Base-by-base conservation (phyloP, 148 eudicot species). In the Tetragonia tetragonoides region DNA sequence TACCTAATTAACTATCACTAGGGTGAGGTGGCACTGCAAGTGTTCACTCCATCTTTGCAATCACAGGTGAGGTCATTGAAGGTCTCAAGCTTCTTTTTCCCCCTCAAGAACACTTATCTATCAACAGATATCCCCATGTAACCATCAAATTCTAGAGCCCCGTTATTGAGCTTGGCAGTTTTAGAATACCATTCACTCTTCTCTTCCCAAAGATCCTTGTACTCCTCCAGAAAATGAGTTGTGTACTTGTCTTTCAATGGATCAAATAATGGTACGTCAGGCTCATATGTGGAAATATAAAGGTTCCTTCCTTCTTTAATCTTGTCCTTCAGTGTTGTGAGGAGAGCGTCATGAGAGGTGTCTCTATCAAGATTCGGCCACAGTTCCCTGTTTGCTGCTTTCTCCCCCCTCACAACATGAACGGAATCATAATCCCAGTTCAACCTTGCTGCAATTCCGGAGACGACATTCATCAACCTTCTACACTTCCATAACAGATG, bases 1-100 rank as follows among this genome's bases (percentile, higher is more conserved):
- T 20, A 46, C 2, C 51, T 46, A 7, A 3, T 18, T 56, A 16
- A 3, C 57, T 68, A 23, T 51, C 51, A 76, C 76, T 82, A 82
- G 76, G 85, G 57, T 24, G 86, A 75, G 61, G 85, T 77, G 70
- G 84, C 72, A 71, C 87, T 87, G 84, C 99, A 96, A 66, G 97
- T 89, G 83, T 91, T 91, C 39, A 96, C 80, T 59, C 99, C 99
- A 76, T 96, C 93, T 88, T 89, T 96, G 93, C 99, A 96, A 83
- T 96, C 99, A 6, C 71, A 85, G 2, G 99, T 93, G 47, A 96
- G 92, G 81, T 96, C 99, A 78, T 96, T 94, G 84, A 94, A 94
- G 54, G 99, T 96, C 86, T 93, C 98, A 11, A 93, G 78, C 87
- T 96, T 97, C 84, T 82, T 96, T 66, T 91, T 91, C 10, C 95